Base-by-base conservation (phyloP, 1,284 basidiomycete genomes). In the Mycena sp. region DNA sequence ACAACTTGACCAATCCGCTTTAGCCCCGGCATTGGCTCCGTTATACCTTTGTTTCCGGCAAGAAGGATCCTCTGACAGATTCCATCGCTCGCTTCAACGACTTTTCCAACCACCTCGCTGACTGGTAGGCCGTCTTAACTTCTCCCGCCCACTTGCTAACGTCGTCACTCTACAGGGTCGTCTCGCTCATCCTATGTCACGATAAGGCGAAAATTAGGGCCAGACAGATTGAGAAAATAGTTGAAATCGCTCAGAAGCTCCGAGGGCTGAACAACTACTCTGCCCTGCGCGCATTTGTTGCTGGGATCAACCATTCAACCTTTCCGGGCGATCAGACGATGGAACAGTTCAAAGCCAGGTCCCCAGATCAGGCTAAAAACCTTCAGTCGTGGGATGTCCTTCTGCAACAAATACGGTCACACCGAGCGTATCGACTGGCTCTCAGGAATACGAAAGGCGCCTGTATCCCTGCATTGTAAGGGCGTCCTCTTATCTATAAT, bases 11-110 rank as follows among this genome's bases (percentile, higher is more conserved):
- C 17, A 21, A 32, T 23, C 16, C 58, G 6, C 41, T 49, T 48
- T 65, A 94, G 92, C 91, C 92, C 38, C 85, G 92, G 55, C 86
- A 94, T 72, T 94, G 92, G 92, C 80, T 94, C 25, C 83, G 87
- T 60, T 90, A 88, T 72, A 89, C 90, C 11, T 85, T 93, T 64
- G 82, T 85, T 32, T 83, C 86, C 23, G 87, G 87, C 46, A 87
- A 85, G 72, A 91, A 89, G 71, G 84, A 88, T 66, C 80, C 81
- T 4, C 83, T 85, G 63, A 80, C 75, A 11, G 88, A 92, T 70
- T 81, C 88, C 7, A 91, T 94, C 61, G 83, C 85, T 16, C 80
- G 83, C 23, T 92, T 91, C 72, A 91, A 89, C 65, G 78, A 81
- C 16, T 79, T 91, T 63, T 91, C 90, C 37, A 92, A 92, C 74